A percentile compares a stretch with the other conserved stretches of the same genome.
Conservation (phyloP, 495 filamentous ascomycete species). For the Penicillium psychrofluorescens region DNA sequence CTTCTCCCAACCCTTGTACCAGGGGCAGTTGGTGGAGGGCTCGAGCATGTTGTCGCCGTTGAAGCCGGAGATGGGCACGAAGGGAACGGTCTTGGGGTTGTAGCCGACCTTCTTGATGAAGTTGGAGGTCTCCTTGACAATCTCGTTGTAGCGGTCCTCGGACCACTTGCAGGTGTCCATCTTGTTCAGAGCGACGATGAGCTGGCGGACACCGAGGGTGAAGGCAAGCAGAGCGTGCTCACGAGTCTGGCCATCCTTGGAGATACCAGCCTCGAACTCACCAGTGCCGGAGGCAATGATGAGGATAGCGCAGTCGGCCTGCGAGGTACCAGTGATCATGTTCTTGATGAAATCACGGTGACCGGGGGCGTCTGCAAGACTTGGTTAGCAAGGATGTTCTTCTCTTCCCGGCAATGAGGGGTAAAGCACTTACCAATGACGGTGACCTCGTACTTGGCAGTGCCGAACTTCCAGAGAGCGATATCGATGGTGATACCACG, state of each 20-base stretch:
- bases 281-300: conserved; percentile 99
- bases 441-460: conserved; percentile 95
- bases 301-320: conserved; percentile 99
- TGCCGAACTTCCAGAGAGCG: conserved; percentile 99
- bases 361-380: conserved; percentile 77
- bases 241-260: conserved; percentile 99
- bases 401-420: background rate
- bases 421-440: conserved; percentile 71
- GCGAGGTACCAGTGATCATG: conserved; percentile 99
- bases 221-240: conserved; percentile 99
- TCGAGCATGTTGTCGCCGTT: conserved; percentile 99
- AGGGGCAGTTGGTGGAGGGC: conserved; percentile 85
- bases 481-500: conserved; percentile 99
- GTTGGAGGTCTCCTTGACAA: conserved; percentile 99
- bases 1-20: conserved; percentile 99
- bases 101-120: conserved; percentile 99
- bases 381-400: background rate
- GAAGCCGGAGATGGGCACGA: conserved; percentile 99
- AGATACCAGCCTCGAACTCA: conserved; percentile 99
- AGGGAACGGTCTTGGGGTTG: conserved; percentile 97
- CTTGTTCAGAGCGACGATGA: conserved; percentile 99
- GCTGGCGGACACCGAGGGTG: conserved; percentile 99
- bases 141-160: conserved; percentile 93
- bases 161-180: conserved; percentile 99
- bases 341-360: conserved; percentile 99